Percentiles rank a stretch among this genome's conserved stretches.
Conservation (phyloP, 129 eudicot species). For the Cynara cardunculus region DNA sequence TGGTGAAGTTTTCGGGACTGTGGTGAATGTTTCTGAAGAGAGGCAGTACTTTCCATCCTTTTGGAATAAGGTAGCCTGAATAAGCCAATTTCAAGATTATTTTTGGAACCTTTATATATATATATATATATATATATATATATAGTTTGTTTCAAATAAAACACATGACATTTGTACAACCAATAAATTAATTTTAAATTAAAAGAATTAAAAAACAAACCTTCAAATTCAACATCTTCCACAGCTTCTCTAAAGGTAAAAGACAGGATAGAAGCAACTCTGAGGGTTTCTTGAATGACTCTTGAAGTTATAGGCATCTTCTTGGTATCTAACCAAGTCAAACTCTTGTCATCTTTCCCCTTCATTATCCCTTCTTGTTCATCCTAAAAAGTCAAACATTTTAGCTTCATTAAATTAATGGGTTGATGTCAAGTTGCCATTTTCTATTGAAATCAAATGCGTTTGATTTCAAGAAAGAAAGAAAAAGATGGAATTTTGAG, state of each 20-base stretch:
- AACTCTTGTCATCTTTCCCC: constrained; percentile 44
- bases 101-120: no score
- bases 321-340: constrained; percentile 84
- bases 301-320: constrained; percentile 86
- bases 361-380: constrained; percentile 86
- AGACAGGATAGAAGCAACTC: constrained; percentile 94
- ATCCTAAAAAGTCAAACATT: constrained; percentile 50
- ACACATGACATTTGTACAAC: no score
- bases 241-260: constrained; percentile 99
- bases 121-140: no score
- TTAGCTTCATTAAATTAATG: constrained; percentile 1
- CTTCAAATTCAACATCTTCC: constrained; percentile 97
- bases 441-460: neutral
- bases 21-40: constrained; percentile 96
- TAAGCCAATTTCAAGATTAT: neutral
- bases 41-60: constrained; percentile 98
- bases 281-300: constrained; percentile 93
- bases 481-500: neutral
- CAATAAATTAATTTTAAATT: neutral
- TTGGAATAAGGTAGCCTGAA: constrained; percentile 89
- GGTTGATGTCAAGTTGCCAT: constrained; percentile 16
- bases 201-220: constrained; percentile 26
- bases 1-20: constrained; percentile 70
- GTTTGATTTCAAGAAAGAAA: neutral
- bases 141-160: no score